Evolutionary conservation across 768 basidiomycete species (phyloP).

Genomic region (Psilocybe subaeruginosa): DNA sequence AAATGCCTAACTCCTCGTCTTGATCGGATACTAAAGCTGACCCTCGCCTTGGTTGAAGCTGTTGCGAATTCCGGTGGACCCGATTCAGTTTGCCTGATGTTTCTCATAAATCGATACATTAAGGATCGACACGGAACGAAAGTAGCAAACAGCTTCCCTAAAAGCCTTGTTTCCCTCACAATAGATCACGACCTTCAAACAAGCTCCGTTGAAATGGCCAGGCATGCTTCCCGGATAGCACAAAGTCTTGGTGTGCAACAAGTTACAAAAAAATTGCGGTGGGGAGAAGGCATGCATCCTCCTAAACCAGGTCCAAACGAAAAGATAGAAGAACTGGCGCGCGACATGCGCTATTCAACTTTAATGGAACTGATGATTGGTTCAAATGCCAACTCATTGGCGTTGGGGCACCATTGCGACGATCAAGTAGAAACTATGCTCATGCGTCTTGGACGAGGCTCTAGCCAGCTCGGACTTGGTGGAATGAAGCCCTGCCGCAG

Average conservation of each 20-base stretch:
- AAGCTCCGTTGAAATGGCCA: constrained; percentile 58
- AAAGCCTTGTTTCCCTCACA: constrained; percentile 55
- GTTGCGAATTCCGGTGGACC: constrained; percentile 84
- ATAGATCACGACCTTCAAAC: constrained; percentile 74
- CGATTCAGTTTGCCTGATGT: constrained; percentile 81
- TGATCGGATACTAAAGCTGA: not conserved
- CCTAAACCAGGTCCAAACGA: constrained; percentile 38
- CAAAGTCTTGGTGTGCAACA: constrained; percentile 47
- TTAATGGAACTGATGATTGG: constrained; percentile 40
- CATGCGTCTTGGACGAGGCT: constrained; percentile 66
- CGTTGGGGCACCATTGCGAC: constrained; percentile 79
- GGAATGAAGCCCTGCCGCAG: constrained; percentile 72
- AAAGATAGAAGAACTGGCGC: constrained; percentile 58
- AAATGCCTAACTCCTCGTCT: constrained; percentile 7
- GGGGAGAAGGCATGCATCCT: constrained; percentile 60
- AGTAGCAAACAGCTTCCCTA: not conserved
- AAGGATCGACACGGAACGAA: constrained; percentile 16
- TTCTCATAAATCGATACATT: constrained; percentile 57
- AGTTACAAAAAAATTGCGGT: constrained; percentile 50
- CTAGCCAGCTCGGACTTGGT: constrained; percentile 55
- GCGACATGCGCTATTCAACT: constrained; percentile 56
- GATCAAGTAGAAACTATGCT: constrained; percentile 85
- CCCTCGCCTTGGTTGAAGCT: constrained; percentile 39
- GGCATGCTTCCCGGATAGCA: constrained; percentile 46
- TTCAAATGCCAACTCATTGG: constrained; percentile 44